Evolutionary conservation across 768 basidiomycete species (phyloP), one percentile per base, ranked within the genome.

Genomic region (Asterophora parasitica): DNA sequence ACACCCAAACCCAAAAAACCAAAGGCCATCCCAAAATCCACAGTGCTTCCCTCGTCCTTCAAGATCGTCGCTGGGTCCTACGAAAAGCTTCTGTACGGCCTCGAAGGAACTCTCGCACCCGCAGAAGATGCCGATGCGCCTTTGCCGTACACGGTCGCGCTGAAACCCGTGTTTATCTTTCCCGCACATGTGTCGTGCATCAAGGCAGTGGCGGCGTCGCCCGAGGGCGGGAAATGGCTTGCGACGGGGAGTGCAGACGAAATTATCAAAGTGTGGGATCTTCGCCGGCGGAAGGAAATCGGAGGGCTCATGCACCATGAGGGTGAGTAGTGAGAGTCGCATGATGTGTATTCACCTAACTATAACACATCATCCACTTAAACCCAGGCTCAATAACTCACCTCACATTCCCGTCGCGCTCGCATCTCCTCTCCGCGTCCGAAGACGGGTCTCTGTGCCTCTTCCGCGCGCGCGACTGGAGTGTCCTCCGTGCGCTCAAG

Each of bases 161-260:
- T 95, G 23, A 80, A 82, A 46, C 92, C 96, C 0, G 77, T 89
- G 36, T 99, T 99, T 67, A 90, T 92, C 53, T 99, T 99, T 68
- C 94, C 96, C 23, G 96, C 96, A 0, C 96, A 99, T 62, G 82
- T 95, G 36, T 92, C 90, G 2, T 92, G 83, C 58, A 85, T 99
- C 50, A 93, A 94, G 61, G 81, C 91, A 9, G 86, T 94, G 26
- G 86, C 92, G 2, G 88, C 90, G 0, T 88, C 88, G 0, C 92
- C 92, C 3, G 68, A 79, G 3, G 92, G 93, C 27, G 92, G 92
- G 1, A 97, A 96, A 69, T 97, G 93, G 92, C 75, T 98, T 12
- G 95, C 92, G 7, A 92, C 88, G 0, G 96, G 93, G 6, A 92
- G 91, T 54, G 79, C 88, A n/a, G 96, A 99, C 61, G 96, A 98